Conservation (phyloP, 2,329 filamentous ascomycete species). For the Conoideocrella luteorostrata region DNA sequence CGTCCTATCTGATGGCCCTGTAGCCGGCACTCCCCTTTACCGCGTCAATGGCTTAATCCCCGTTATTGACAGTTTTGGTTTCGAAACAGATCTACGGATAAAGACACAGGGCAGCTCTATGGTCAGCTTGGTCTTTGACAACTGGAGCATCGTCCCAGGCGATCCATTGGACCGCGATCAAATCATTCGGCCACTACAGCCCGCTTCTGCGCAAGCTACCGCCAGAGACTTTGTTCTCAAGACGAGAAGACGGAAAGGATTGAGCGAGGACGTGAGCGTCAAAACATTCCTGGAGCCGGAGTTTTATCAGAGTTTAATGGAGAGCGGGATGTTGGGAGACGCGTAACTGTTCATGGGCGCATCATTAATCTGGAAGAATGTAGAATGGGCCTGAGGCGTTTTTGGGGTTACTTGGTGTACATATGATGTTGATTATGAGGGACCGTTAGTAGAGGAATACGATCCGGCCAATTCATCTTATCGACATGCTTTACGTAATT, state of each 20-base stretch:
- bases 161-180: constrained; percentile 89
- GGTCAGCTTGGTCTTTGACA: constrained; percentile 87
- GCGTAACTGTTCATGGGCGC: constrained; percentile 14
- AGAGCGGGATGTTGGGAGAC: constrained; percentile 76
- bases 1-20: constrained; percentile 87
- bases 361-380: neutral
- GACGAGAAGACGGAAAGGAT: constrained; percentile 84
- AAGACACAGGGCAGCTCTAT: constrained; percentile 91
- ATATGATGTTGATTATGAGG: neutral
- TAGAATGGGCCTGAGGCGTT: neutral
- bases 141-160: constrained; percentile 92
- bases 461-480: neutral
- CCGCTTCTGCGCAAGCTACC: constrained; percentile 79
- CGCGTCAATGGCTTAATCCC: constrained; percentile 85
- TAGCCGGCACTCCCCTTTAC: constrained; percentile 91
- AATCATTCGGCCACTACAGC: constrained; percentile 75
- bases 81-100: constrained; percentile 94
- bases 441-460: neutral
- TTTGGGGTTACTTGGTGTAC: neutral
- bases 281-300: constrained; percentile 96
- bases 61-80: constrained; percentile 95
- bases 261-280: constrained; percentile 92
- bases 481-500: neutral
- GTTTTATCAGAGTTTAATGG: constrained; percentile 79
- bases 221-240: constrained; percentile 96